Conservation (phyloP, 192 early-diverging fungal genomes). For the Coemansia sp. region DNA sequence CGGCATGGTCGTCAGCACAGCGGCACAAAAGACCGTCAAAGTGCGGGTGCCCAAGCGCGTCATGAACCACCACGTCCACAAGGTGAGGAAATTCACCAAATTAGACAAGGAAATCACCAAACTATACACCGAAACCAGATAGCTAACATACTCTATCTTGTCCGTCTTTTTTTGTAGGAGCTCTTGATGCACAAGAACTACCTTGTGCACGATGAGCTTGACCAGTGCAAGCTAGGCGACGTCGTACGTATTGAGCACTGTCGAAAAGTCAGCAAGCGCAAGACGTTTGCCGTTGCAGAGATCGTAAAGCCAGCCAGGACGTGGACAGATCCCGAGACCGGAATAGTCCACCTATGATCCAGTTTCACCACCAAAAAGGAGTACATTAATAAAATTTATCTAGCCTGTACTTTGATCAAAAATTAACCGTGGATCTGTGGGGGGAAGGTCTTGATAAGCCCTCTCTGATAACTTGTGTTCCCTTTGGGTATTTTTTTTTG, state of each 20-base stretch:
- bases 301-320: conserved; percentile 63
- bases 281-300: conserved; percentile 88
- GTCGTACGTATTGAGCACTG: conserved; percentile 91
- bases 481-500: not conserved
- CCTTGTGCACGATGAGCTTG: conserved; percentile 84
- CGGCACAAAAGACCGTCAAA: conserved; percentile 90
- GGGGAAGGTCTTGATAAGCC: conserved; percentile 1
- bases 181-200: conserved; percentile 85
- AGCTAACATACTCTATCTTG: not conserved
- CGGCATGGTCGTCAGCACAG: conserved; percentile 87
- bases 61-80: conserved; percentile 82
- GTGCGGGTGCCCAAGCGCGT: conserved; percentile 79
- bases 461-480: not conserved
- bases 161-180: conserved; percentile 60
- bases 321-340: conserved; percentile 58
- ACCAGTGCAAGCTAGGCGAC: conserved; percentile 85
- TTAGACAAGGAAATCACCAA: not conserved
- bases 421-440: not conserved
- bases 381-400: not conserved
- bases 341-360: conserved; percentile 42
- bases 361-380: not conserved
- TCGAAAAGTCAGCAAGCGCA: conserved; percentile 83
- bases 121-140: not conserved
- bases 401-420: not conserved
- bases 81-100: conserved; percentile 60